A percentile compares a stretch with the other conserved stretches of the same genome.
Conservation (phyloP, 768 basidiomycete species). For the Suillus cothurnatus region DNA sequence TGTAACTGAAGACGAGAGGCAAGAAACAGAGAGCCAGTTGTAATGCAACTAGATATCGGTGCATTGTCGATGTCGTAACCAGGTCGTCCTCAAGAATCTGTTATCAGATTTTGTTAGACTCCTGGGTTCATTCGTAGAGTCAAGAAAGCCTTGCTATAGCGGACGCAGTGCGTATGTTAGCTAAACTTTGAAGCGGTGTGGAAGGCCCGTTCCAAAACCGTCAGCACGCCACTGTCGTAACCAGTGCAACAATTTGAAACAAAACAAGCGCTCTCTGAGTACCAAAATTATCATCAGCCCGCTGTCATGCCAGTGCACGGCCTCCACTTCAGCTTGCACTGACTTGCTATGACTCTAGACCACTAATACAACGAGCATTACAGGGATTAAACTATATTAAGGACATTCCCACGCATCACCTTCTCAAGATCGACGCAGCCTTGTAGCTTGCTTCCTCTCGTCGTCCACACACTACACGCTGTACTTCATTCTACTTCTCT, state of each 20-base stretch:
- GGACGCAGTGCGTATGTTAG: neutral
- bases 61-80: conserved; percentile 12
- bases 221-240: conserved; percentile 4
- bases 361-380: neutral
- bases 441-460: neutral
- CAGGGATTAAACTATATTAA: neutral
- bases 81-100: conserved; percentile 7
- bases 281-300: neutral
- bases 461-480: conserved; percentile 11
- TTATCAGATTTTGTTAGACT: neutral
- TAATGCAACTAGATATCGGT: neutral
- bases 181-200: neutral
- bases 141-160: neutral
- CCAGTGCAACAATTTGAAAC: neutral
- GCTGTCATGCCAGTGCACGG: neutral
- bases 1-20: conserved; percentile 39
- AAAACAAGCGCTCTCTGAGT: neutral
- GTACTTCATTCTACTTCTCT: neutral
- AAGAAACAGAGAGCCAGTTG: conserved; percentile 14
- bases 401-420: neutral
- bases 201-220: conserved; percentile 6
- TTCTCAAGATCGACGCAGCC: neutral
- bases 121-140: conserved; percentile 14
- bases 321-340: neutral
- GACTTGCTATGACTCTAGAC: neutral